Evolutionary conservation across 1,139 yeast species (phyloP), one percentile per base, ranked within the genome.

Genomic region (Diutina siamensis): DNA sequence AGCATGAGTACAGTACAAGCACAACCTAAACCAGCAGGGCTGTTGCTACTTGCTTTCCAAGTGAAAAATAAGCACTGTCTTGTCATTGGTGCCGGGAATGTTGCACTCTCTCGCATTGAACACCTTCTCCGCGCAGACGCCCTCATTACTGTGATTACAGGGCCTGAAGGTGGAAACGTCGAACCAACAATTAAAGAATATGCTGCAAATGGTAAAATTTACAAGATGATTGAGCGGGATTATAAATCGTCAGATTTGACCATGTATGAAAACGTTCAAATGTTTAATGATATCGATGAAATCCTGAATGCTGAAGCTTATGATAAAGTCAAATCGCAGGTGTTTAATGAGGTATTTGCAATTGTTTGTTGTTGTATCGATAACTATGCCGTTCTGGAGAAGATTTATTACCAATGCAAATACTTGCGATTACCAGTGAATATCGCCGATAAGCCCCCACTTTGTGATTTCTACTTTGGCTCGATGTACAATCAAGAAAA

Each of bases 401-500:
- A 66, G 51, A 77, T 85, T 18, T 84, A 81, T 59, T 71, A 74
- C 50, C 73, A 71, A 51, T 77, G 85, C 54, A 79, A 80, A 50
- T 56, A 60, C 41, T 56, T 67, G 10, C 64, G 78, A 15, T 61
- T 85, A 46, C 85, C 86, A 17, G 88, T 83, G 33, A 86, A 86
- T 58, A 82, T 85, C 40, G 95, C 95, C 2, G 95, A 86, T 59
- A 83, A 83, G 51, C 95, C 95, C 2, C 74, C 76, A 15, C 64
- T 80, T 50, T 86, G 95, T 64, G 95, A 86, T 59, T 86, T 84
- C 59, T 86, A 84, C 63, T 86, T 85, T 60, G 95, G 95, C 1
- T 77, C 89, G 25, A 80, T 83, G 70, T 79, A 78, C 57, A 74
- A 84, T 55, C 77, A 76, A 50, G 94, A 88, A n/a, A 78, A 80